phyloP scores from a whole-genome alignment of 345 rosid genomes.

The Noccaea caerulescens region DNA sequence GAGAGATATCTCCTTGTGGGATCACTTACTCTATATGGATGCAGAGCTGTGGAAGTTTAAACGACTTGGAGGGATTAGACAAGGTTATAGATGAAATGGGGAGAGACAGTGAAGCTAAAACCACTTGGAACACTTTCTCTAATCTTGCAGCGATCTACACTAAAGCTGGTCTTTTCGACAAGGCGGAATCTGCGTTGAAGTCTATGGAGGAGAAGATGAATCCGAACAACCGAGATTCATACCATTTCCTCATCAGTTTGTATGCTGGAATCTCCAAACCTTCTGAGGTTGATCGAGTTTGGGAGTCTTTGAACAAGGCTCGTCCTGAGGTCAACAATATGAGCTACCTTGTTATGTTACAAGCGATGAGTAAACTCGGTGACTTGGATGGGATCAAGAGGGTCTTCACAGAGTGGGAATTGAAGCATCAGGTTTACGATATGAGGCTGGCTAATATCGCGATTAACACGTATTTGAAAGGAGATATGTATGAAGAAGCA shows the following conservation, averaged over 20 bases:
- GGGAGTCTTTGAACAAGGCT: conserved; percentile 57
- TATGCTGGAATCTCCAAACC: conserved; percentile 60
- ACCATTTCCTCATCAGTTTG: conserved; percentile 70
- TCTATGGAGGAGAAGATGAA: conserved; percentile 60
- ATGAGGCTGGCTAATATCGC: conserved; percentile 57
- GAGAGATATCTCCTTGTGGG: conserved; percentile 39
- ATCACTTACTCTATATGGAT: conserved; percentile 59
- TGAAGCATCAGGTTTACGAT: conserved; percentile 59
- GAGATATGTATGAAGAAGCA: conserved; percentile 64
- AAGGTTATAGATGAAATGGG: conserved; percentile 50
- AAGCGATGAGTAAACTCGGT: conserved; percentile 61
- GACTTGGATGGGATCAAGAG: conserved; percentile 57
- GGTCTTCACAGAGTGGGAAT: conserved; percentile 72
- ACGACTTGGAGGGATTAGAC: conserved; percentile 52
- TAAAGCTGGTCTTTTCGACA: conserved; percentile 62
- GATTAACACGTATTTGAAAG: conserved; percentile 54
- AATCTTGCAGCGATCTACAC: conserved; percentile 68
- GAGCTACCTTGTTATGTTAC: conserved; percentile 64
- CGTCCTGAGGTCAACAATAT: conserved; percentile 49
- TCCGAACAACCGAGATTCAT: conserved; percentile 54
- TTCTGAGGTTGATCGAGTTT: conserved; percentile 61
- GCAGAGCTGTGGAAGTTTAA: conserved; percentile 58
- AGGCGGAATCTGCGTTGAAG: conserved; percentile 67
- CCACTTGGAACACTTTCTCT: conserved; percentile 56
- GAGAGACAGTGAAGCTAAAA: conserved; percentile 38